Conservation (phyloP, 345 rosid species). For the Microcos paniculata region DNA sequence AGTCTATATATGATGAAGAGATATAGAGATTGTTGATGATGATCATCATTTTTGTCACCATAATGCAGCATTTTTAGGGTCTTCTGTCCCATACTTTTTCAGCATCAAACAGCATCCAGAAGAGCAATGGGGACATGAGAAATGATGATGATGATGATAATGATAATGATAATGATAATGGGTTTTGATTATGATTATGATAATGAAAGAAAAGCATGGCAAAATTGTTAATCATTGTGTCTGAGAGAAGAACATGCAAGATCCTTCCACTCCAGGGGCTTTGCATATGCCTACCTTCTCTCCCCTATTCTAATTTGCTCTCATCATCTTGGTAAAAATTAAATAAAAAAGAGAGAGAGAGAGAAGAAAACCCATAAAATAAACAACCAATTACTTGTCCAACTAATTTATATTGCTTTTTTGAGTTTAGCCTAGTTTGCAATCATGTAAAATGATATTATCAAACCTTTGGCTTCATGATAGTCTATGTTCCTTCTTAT, state of each 20-base stretch:
- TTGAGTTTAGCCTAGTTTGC: not conserved
- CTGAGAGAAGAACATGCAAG: constrained; percentile 4
- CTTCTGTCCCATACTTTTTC: constrained; percentile 14
- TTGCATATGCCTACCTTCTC: not conserved
- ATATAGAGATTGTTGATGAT: not conserved
- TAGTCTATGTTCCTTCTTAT: not conserved
- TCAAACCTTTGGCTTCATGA: not conserved
- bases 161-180: too few relatives aligned
- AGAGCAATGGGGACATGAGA: constrained; percentile 7
- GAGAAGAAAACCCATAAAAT: not conserved
- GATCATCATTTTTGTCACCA: not conserved
- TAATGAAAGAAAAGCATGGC: constrained; percentile 9
- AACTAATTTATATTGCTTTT: not conserved
- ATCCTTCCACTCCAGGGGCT: constrained; percentile 4
- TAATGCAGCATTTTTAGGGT: not conserved
- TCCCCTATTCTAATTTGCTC: not conserved
- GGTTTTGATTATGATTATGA: constrained; percentile 7
- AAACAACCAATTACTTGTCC: not conserved
- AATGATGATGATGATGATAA: constrained; percentile 10
- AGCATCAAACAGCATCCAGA: constrained; percentile 18
- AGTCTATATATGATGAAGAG: not conserved
- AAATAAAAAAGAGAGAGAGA: too few relatives aligned
- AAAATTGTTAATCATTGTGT: constrained; percentile 13
- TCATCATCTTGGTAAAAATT: not conserved
- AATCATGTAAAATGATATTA: not conserved